Evolutionary conservation across 139 green algal genomes (phyloP).

Genomic region (Gonium pectorale): DNA sequence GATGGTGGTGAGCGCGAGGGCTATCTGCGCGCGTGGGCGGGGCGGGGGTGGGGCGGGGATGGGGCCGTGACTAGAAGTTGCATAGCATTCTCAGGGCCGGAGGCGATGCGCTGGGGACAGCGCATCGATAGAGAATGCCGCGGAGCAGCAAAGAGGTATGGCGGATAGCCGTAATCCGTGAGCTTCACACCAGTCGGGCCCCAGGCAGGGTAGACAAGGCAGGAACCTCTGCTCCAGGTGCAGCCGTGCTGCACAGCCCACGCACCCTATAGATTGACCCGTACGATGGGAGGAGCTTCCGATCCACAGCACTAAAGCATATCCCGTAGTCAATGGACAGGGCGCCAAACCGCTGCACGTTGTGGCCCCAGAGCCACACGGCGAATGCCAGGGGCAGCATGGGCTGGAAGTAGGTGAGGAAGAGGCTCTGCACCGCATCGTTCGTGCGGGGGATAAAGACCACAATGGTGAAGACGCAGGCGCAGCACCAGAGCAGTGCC

Average conservation of each 20-base stretch:
- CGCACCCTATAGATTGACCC: conserved; percentile 46
- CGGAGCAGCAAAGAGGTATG: too few species aligned
- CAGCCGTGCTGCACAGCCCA: too few species aligned
- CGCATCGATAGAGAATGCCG: too few species aligned
- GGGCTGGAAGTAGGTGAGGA: conserved; percentile 82
- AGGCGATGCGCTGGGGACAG: too few species aligned
- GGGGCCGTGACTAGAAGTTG: too few species aligned
- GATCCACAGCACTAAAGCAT: conserved; percentile 76
- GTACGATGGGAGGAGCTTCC: conserved; percentile 61
- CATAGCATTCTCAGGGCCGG: too few species aligned
- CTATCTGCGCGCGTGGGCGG: conserved; percentile 43
- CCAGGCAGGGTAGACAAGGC: too few species aligned
- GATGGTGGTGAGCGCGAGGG: conserved; percentile 51
- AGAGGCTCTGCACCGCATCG: conserved; percentile 48
- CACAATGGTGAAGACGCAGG: neutral
- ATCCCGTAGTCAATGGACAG: conserved; percentile 72
- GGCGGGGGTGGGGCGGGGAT: neutral
- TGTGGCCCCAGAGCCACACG: conserved; percentile 83
- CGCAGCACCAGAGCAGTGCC: neutral
- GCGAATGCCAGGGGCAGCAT: conserved; percentile 77
- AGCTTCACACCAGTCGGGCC: too few species aligned
- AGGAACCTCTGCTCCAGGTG: too few species aligned
- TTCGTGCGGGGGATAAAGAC: neutral
- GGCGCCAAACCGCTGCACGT: conserved; percentile 71
- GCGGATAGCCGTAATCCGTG: too few species aligned